Base-by-base conservation (phyloP, 345 rosid species). In the Eucalyptus sp. region DNA sequence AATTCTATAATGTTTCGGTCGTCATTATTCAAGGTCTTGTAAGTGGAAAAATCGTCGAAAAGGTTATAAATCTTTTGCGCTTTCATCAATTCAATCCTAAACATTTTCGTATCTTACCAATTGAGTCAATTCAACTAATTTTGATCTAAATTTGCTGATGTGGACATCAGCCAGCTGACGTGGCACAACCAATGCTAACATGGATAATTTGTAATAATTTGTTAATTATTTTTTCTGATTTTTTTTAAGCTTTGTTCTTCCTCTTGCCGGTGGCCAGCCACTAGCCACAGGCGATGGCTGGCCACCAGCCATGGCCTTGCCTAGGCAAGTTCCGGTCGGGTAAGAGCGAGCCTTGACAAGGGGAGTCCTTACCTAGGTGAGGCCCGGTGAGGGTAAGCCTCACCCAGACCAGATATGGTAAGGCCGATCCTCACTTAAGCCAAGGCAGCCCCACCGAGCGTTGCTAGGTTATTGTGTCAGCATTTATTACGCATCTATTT, bases 91-190 rank as follows among this genome's bases (percentile, higher is more conserved):
- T 56, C 1, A 56, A 25, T 24, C 29, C 0, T 56, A 24, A 56
- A 56, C 0, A 0, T 4, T 56, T 56, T 56, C 6, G 1, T 3
- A 56, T 56, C 29, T 56, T 56, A 56, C 0, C 6, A 56, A 24
- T 24, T 56, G 29, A 56, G 62, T 56, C 1, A 0, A 24, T 56
- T 10, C 29, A 56, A 56, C 13, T 56, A 22, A 56, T 56, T 56
- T 24, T 56, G 6, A 56, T 56, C 29, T 1, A 25, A 56, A 56
- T 56, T 22, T 2, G 13, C 2, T 56, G 6, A 56, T 56, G 62
- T 56, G 29, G 29, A 56, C 3, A 10, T 0, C 1, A 1, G 3
- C 0, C 0, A 1, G 0, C 2, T 24, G 12, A 56, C 5, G 29
- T 10, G 13, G 1, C 29, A 24, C 62, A 25, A 24, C 2, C 6